A percentile compares a stretch with the other conserved stretches of the same genome.
These are phyloP conservation scores for Mitragyna speciosa DNA, from an alignment of 257 asterid species.

Conservation along the genomic window DNA sequence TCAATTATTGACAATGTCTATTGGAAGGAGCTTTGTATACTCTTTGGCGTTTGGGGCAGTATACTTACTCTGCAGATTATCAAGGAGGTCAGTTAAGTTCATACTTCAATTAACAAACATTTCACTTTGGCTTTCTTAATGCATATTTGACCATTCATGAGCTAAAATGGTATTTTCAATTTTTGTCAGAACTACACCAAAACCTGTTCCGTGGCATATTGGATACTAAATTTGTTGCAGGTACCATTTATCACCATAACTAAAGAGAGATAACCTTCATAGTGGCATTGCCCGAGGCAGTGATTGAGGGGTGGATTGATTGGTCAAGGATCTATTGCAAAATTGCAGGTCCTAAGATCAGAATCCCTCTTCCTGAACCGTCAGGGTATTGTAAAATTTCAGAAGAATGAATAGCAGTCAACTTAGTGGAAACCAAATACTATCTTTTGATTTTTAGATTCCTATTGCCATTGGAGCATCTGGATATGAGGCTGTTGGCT, in stretches of 20 bases:
- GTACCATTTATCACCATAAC: constrained; percentile 34
- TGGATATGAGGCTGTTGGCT: constrained; percentile 58
- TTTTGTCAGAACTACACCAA: constrained; percentile 54
- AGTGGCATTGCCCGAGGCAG: neutral
- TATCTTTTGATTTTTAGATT: constrained; percentile 42
- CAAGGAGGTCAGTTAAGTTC: constrained; percentile 45
- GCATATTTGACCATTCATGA: neutral
- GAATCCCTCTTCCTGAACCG: neutral
- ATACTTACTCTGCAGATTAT: constrained; percentile 69
- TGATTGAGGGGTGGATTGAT: neutral
- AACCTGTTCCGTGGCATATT: constrained; percentile 65
- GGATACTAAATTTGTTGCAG: constrained; percentile 91
- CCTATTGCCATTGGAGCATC: constrained; percentile 77
- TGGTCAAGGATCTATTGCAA: neutral
- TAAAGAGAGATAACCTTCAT: neutral
- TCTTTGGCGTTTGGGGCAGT: constrained; percentile 67
- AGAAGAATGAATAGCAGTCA: neutral
- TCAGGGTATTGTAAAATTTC: neutral
- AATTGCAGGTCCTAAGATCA: neutral
- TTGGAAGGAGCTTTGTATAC: constrained; percentile 92
- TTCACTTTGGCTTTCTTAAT: constrained; percentile 1
- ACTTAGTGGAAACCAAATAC: neutral
- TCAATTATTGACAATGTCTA: constrained; percentile 69
- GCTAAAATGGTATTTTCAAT: neutral
- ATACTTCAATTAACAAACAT: constrained; percentile 8